Conservation (phyloP, 257 asterid genomes). For the Przewalskia tangutica region DNA sequence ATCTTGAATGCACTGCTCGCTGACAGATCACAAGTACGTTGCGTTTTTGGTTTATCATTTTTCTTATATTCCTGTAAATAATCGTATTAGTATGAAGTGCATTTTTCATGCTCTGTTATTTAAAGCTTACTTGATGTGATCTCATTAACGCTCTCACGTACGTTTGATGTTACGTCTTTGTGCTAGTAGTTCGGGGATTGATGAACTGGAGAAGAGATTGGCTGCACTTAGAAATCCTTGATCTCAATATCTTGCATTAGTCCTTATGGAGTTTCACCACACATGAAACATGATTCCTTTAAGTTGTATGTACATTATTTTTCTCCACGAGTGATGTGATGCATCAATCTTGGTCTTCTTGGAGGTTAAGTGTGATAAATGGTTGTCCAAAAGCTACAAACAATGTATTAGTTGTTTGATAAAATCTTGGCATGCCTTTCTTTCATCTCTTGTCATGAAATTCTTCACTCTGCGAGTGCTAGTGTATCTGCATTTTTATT, state of each 20-base stretch:
- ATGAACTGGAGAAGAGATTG: slow-evolving; percentile 64
- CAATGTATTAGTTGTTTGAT: not conserved
- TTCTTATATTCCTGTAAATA: not conserved
- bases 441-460: not conserved
- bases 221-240: slow-evolving; percentile 73
- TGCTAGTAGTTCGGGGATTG: slow-evolving; percentile 40
- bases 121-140: not conserved
- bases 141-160: not conserved
- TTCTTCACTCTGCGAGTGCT: not conserved
- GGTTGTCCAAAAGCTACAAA: not conserved
- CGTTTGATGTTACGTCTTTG: not conserved
- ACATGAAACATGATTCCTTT: not conserved
- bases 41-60: not conserved
- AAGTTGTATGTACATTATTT: not conserved
- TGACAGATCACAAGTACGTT: not conserved
- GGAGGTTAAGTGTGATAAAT: not conserved
- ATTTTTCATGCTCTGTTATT: not conserved
- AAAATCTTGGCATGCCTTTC: not conserved
- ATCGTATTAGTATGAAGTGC: not conserved
- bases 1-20: not conserved
- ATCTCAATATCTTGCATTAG: not conserved
- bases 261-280: not conserved
- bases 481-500: not conserved
- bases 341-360: not conserved
- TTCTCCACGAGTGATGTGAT: not conserved